Conservation (phyloP, 371 early-diverging fungal species). For the Syncephalastrum monosporum region DNA sequence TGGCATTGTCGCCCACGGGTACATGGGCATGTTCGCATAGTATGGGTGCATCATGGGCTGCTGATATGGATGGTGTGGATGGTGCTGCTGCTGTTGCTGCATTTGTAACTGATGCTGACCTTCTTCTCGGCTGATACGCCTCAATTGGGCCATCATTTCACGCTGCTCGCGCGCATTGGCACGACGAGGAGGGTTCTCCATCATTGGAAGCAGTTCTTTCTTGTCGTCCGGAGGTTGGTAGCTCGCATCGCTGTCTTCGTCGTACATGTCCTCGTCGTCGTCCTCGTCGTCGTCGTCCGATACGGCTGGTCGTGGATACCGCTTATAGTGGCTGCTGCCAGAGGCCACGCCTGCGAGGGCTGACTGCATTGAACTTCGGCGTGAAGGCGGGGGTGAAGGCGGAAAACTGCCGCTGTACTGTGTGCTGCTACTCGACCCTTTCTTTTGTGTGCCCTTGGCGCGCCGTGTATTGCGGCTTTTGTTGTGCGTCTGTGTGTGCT, state of each 20-base stretch:
- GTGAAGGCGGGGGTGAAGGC: conserved; percentile 22
- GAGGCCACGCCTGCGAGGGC: background rate
- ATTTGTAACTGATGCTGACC: conserved; percentile 1
- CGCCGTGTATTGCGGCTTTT: conserved; percentile 7
- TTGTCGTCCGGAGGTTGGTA: conserved; percentile 14
- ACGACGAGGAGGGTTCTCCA: conserved; percentile 1
- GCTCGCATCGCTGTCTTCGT: conserved; percentile 22
- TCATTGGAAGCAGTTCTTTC: background rate
- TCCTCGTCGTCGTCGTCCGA: conserved; percentile 20
- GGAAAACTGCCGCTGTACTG: background rate
- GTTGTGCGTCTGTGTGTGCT: conserved; percentile 60
- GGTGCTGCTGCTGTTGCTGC: conserved; percentile 5
- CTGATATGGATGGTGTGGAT: background rate
- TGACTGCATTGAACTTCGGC: conserved; percentile 14
- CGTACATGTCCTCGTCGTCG: conserved; percentile 17
- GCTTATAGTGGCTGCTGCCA: background rate
- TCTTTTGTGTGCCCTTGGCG: conserved; percentile 1
- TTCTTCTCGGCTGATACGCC: conserved; percentile 88
- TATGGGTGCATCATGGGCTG: background rate
- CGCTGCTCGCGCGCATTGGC: conserved; percentile 52
- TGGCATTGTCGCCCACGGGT: no score
- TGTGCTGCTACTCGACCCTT: conserved; percentile 1
- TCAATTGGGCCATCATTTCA: conserved; percentile 84
- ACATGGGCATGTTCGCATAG: background rate
- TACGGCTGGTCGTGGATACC: background rate